Conservation (phyloP, 2,329 filamentous ascomycete species). For the Incumbomyces delicatus region DNA sequence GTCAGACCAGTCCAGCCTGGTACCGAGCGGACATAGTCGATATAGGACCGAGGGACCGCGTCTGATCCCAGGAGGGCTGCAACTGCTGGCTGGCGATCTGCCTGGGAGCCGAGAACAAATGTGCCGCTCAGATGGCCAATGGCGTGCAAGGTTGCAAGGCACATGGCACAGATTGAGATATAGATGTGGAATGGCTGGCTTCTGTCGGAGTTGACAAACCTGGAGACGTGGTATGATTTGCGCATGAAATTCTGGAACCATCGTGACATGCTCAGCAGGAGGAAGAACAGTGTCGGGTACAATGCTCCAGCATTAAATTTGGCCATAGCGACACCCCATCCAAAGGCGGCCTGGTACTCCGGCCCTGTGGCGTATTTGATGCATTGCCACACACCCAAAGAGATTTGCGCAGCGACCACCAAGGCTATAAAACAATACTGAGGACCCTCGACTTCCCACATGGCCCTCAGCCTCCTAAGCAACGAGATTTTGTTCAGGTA, state of each 20-base stretch:
- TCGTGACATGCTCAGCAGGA: slow-evolving; percentile 49
- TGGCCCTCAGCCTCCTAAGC: slow-evolving; percentile 40
- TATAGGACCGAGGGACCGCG: slow-evolving; percentile 36
- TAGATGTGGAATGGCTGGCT: slow-evolving; percentile 48
- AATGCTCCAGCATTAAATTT: slow-evolving; percentile 47
- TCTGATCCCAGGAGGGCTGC: slow-evolving; percentile 37
- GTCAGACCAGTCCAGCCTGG: slow-evolving; percentile 45
- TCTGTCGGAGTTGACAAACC: slow-evolving; percentile 49
- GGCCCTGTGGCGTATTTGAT: slow-evolving; percentile 42
- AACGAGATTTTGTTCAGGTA: slow-evolving; percentile 38
- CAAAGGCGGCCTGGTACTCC: slow-evolving; percentile 41
- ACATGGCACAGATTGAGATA: slow-evolving; percentile 42
- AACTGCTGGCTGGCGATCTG: slow-evolving; percentile 36
- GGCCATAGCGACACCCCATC: slow-evolving; percentile 47
- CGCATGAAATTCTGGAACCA: slow-evolving; percentile 46
- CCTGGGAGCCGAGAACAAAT: slow-evolving; percentile 42
- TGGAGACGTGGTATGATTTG: slow-evolving; percentile 42
- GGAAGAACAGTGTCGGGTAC: slow-evolving; percentile 50
- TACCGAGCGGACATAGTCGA: slow-evolving; percentile 37
- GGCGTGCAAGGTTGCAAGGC: slow-evolving; percentile 44
- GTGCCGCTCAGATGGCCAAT: slow-evolving; percentile 45
- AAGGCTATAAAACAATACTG: slow-evolving; percentile 41
- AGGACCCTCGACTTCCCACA: slow-evolving; percentile 48
- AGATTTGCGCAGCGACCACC: slow-evolving; percentile 40
- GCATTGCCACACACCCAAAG: slow-evolving; percentile 47